phyloP scores from a whole-genome alignment of 2,329 filamentous ascomycete species.

The Aspergillus brunneoviolaceus region DNA sequence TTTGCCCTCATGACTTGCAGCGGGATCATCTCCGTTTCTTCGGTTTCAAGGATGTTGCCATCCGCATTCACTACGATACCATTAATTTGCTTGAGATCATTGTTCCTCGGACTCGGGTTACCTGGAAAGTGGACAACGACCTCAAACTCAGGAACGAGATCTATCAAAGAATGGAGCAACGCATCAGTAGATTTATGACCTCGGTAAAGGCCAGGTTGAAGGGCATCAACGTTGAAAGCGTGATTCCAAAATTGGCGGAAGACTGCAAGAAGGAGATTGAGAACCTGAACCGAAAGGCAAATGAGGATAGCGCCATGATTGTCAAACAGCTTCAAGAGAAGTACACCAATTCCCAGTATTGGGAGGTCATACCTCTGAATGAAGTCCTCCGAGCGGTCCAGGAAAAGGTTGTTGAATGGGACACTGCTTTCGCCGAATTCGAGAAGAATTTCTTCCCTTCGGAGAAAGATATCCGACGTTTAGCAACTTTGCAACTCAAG shows the following conservation, averaged over 20 bases:
- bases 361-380: constrained; percentile 94
- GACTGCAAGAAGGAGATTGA: constrained; percentile 81
- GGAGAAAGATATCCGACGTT: constrained; percentile 89
- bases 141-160: constrained; percentile 90
- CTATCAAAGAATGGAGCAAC: constrained; percentile 75
- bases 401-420: constrained; percentile 91
- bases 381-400: constrained; percentile 84
- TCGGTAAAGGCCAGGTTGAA: constrained; percentile 82
- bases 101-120: constrained; percentile 83
- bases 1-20: constrained; percentile 90
- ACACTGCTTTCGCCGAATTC: constrained; percentile 83
- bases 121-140: constrained; percentile 97
- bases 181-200: constrained; percentile 80
- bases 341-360: constrained; percentile 92
- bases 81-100: constrained; percentile 93
- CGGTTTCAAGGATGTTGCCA: constrained; percentile 77
- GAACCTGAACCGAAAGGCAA: constrained; percentile 70
- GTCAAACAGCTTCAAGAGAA: constrained; percentile 79
- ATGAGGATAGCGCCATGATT: constrained; percentile 76
- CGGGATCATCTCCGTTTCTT: constrained; percentile 92
- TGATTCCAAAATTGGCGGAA: constrained; percentile 82
- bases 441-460: constrained; percentile 89
- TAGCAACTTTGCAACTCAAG: constrained; percentile 88
- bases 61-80: constrained; percentile 88
- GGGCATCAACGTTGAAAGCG: constrained; percentile 86